Base-by-base conservation (phyloP, 139 green algal species). In the Pleodorina starrii region DNA sequence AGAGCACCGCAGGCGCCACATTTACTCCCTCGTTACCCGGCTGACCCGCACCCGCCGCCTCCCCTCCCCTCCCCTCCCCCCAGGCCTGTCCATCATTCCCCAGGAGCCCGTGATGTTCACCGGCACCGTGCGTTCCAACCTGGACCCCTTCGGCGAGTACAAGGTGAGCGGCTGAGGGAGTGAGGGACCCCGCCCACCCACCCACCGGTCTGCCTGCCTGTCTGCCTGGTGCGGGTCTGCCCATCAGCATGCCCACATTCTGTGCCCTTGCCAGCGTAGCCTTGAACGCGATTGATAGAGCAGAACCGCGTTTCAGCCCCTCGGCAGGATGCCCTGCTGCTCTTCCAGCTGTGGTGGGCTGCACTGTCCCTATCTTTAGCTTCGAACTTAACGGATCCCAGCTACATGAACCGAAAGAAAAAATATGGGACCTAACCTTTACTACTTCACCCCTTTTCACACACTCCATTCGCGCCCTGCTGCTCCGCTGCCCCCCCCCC, bases 41-140 rank as follows among this genome's bases (percentile, higher is more conserved):
- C n/a, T n/a, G n/a, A n/a, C n/a, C n/a, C n/a, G n/a, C n/a, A n/a
- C n/a, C n/a, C n/a, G n/a, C n/a, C n/a, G n/a, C n/a, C n/a, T n/a
- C n/a, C n/a, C n/a, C n/a, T n/a, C n/a, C n/a, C n/a, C n/a, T n/a
- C n/a, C n/a, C n/a, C n/a, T n/a, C n/a, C n/a, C n/a, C n/a, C n/a
- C n/a, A n/a, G n/a, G 90, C 54, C 86, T 98, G 50, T 94, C 94
- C 81, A 96, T 97, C 89, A 96, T 98, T 79, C 95, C 93, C 1
- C 93, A 95, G 85, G 93, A 98, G 87, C 95, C 96, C 10, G 93
- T 97, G 51, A 94, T 98, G 87, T 98, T 97, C 86, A 88, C 81
- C 29, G 96, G 96, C 83, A 96, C 95, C 19, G 92, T 98, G 59
- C 91, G 96, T 36, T 92, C 75, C 87, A 98, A 98, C 92, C 88